Percentiles rank a stretch among this genome's conserved stretches.
phyloP scores from a whole-genome alignment of 2,329 filamentous ascomycete genomes.

The Exophiala calicioides region DNA sequence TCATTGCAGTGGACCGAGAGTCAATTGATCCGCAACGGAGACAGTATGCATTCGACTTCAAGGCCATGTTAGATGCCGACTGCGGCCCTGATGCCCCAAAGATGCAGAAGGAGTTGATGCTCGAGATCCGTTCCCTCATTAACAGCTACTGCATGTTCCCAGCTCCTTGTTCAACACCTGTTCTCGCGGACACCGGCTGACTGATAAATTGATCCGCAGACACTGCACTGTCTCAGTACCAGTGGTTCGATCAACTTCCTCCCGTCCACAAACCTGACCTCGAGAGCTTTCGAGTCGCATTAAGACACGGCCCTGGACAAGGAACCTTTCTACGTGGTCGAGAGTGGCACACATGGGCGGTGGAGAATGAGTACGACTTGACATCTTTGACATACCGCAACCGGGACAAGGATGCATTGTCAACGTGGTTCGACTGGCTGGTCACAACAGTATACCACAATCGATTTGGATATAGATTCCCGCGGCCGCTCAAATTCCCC shows the following conservation, averaged over 20 bases:
- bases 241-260: slow-evolving; percentile 4
- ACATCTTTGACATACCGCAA: slow-evolving; percentile 7
- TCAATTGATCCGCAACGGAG: not conserved
- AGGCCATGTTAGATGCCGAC: not conserved
- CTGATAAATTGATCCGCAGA: no score
- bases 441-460: slow-evolving; percentile 6
- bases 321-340: not conserved
- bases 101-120: slow-evolving; percentile 1
- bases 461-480: not conserved
- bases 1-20: not conserved
- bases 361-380: slow-evolving; percentile 10
- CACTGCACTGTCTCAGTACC: not conserved
- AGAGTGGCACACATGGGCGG: not conserved
- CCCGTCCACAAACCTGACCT: slow-evolving; percentile 6
- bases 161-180: not conserved
- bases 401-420: slow-evolving; percentile 3
- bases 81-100: not conserved
- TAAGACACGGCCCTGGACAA: not conserved
- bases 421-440: slow-evolving; percentile 7
- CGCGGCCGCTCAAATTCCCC: not conserved
- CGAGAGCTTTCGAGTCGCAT: not conserved
- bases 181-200: not conserved
- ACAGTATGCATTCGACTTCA: not conserved
- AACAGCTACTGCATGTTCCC: slow-evolving; percentile 4
- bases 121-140: not conserved